A percentile compares a stretch with the other conserved stretches of the same genome.
These are phyloP conservation scores for Aspergillus mulundensis DNA, from an alignment of 495 filamentous ascomycete genomes.

Conservation along the genomic window DNA sequence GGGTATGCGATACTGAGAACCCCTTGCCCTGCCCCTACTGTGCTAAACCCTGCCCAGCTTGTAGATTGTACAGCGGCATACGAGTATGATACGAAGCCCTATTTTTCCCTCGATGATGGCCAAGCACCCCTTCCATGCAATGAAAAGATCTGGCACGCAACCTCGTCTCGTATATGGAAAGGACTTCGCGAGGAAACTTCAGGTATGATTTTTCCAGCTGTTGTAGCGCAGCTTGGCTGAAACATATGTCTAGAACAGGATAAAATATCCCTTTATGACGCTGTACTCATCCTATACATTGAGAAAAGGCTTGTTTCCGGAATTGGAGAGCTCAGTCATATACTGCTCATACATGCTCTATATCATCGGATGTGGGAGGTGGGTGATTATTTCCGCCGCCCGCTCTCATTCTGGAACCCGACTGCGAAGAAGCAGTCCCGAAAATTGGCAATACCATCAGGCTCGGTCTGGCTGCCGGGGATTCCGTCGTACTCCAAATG, in stretches of 20 bases:
- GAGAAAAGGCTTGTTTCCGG: constrained; percentile 43
- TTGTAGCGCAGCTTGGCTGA: constrained; percentile 2
- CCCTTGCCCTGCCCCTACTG: background rate
- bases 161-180: constrained; percentile 35
- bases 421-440: constrained; percentile 43
- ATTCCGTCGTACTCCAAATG: constrained; percentile 50
- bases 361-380: constrained; percentile 52
- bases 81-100: constrained; percentile 35
- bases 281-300: constrained; percentile 45
- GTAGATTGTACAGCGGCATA: constrained; percentile 45
- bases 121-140: constrained; percentile 41
- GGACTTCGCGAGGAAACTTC: constrained; percentile 23
- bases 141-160: constrained; percentile 45
- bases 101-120: constrained; percentile 40
- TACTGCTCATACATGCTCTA: constrained; percentile 47
- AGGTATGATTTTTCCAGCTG: constrained; percentile 26
- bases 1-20: constrained; percentile 26
- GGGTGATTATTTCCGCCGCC: constrained; percentile 40
- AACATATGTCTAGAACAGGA: constrained; percentile 13
- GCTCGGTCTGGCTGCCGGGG: constrained; percentile 48
- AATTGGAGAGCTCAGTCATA: constrained; percentile 45
- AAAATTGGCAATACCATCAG: constrained; percentile 30
- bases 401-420: constrained; percentile 47
- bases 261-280: constrained; percentile 39
- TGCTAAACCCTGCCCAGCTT: constrained; percentile 25